Base-by-base conservation (phyloP, 257 asterid genomes). In the Fraxinus americana region DNA sequence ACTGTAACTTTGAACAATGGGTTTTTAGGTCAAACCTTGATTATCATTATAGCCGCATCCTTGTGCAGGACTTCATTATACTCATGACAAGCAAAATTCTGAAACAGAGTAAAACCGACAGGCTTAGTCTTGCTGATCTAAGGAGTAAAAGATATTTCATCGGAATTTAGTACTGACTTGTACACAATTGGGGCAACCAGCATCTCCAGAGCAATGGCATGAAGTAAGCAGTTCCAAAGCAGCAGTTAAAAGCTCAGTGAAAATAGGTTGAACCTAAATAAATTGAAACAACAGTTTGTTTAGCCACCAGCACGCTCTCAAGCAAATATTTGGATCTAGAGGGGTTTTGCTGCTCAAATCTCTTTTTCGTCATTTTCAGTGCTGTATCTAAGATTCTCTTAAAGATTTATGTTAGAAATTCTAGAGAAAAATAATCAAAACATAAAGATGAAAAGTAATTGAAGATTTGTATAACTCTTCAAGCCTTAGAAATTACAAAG, bases 1-100 rank as follows among this genome's bases (percentile, higher is more conserved):
- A 23, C 21, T 2, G 2, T 13, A 35, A 84, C 43, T 70, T 66
- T 41, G 14, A 34, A 6, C 0, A 13, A 29, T 4, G 52, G 29
- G 54, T 76, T 72, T 30, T 27, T 4, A 36, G 17, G 78, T 77
- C 87, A 70, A 71, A 93, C 99, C 97, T 93, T 84, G 54, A 95
- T 84, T 89, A 93, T 95, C 90, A 89, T 86, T 82, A 89, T 17
- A 54, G 99, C 99, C 0, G 98, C 97, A 81, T 90, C 92, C 86
- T 95, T 95, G 91, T 95, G 97, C 48, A 95, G 82, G 83, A 93
- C 94, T 83, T 93, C 98, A 35, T 93, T 93, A 78, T 93, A 95
- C 92, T 91, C 99, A 4, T 69, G 67, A 75, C 99, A 95, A 45
- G 91, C 66, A 17, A 85, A 81, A 82, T 84, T 89, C 99, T 93